Evolutionary conservation across 2,329 filamentous ascomycete genomes (phyloP).

Genomic region (Venturiaceae sp.): DNA sequence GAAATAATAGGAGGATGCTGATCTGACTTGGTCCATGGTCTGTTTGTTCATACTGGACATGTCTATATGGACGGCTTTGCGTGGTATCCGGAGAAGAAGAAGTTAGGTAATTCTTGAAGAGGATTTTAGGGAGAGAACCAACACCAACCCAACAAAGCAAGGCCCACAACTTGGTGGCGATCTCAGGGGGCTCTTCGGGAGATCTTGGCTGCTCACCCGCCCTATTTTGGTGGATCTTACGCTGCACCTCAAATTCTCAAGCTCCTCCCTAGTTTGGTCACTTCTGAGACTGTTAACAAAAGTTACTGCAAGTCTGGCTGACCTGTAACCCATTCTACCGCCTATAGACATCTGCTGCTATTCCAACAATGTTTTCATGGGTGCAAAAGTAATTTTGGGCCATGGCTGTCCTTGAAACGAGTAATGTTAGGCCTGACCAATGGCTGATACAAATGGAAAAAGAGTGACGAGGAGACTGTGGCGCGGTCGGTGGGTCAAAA

Average conservation of each 20-base stretch:
- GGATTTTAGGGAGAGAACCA: neutral
- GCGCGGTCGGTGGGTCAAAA: too few species aligned
- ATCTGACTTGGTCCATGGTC: too few species aligned
- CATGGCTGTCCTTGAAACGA: neutral
- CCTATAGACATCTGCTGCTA: too few species aligned
- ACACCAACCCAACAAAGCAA: neutral
- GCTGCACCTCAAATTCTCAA: neutral
- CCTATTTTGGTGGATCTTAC: neutral
- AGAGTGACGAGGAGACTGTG: too few species aligned
- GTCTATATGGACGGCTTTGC: neutral
- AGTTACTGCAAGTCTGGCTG: neutral
- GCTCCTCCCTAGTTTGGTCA: neutral
- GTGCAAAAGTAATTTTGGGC: neutral
- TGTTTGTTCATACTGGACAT: neutral
- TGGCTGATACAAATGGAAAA: neutral
- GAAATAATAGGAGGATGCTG: neutral
- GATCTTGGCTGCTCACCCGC: neutral
- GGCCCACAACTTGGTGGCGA: neutral
- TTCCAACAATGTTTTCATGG: neutral
- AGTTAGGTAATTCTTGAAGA: neutral
- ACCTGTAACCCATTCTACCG: neutral
- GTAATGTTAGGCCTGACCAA: neutral
- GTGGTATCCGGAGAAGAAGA: neutral
- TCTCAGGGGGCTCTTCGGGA: neutral
- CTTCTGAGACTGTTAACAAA: neutral